phyloP scores from a whole-genome alignment of 805 yeast genomes.

The Dipodascopsis uninucleata region DNA sequence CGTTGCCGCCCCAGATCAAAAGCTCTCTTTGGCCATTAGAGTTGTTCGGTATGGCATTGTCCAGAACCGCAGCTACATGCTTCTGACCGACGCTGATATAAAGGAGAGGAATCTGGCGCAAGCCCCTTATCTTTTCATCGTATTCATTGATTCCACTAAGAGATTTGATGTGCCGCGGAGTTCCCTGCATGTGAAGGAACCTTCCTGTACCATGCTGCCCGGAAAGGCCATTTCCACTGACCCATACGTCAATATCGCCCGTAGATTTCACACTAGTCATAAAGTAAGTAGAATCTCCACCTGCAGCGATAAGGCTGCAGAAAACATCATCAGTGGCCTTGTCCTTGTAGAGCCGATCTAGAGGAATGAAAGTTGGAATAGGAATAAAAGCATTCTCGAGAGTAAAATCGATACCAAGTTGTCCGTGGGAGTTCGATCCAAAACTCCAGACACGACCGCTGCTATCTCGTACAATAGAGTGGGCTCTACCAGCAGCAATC shows the following conservation, averaged over 20 bases:
- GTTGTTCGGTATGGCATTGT: constrained; percentile 41
- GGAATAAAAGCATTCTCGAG: constrained; percentile 66
- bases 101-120: constrained; percentile 48
- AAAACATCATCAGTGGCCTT: constrained; percentile 43
- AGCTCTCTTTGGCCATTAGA: constrained; percentile 13
- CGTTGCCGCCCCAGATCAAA: constrained; percentile 74
- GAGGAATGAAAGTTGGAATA: constrained; percentile 57
- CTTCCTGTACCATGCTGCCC: constrained; percentile 85
- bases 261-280: constrained; percentile 31
- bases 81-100: constrained; percentile 59
- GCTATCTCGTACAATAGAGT: constrained; percentile 65
- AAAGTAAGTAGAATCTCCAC: constrained; percentile 62
- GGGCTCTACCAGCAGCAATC: constrained; percentile 71
- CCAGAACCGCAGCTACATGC: constrained; percentile 59
- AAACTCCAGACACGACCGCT: constrained; percentile 75
- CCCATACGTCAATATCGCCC: constrained; percentile 40
- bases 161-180: constrained; percentile 57
- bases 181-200: constrained; percentile 66
- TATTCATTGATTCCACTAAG: constrained; percentile 37
- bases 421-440: constrained; percentile 84
- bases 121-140: constrained; percentile 44
- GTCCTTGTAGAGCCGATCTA: constrained; percentile 42
- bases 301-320: constrained; percentile 57
- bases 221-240: constrained; percentile 79
- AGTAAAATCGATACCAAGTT: constrained; percentile 66